A percentile compares a stretch with the other conserved stretches of the same genome.
These are phyloP conservation scores for Beauveria medogensis DNA, from an alignment of 2,329 filamentous ascomycete genomes.

Conservation along the genomic window DNA sequence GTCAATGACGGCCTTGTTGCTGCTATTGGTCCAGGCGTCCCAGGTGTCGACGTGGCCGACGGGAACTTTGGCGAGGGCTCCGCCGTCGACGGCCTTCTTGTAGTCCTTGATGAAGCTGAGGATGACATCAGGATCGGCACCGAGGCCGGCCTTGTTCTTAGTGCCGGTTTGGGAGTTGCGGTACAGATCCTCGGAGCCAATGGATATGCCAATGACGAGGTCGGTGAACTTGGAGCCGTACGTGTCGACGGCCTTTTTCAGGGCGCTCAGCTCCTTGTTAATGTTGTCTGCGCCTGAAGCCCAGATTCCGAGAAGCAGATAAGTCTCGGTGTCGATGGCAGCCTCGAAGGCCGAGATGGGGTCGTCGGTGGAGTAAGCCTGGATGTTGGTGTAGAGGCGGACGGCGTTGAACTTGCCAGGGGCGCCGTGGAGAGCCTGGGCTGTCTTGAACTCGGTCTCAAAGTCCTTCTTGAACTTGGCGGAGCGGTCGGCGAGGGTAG, in stretches of 20 bases:
- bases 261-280: conserved; percentile 51
- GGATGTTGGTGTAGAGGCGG: conserved; percentile 61
- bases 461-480: conserved; percentile 47
- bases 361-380: conserved; percentile 59
- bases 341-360: conserved; percentile 76
- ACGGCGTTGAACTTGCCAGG: conserved; percentile 50
- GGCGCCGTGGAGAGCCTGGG: conserved; percentile 32
- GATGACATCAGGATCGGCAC: conserved; percentile 50
- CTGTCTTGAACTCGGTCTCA: conserved; percentile 33
- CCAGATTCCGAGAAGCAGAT: conserved; percentile 60
- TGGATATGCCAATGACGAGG: conserved; percentile 56
- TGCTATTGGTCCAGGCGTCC: conserved; percentile 52
- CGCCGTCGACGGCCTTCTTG: conserved; percentile 45
- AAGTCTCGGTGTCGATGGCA: conserved; percentile 51
- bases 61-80: conserved; percentile 36
- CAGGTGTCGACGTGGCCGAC: conserved; percentile 64
- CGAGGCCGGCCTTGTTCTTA: conserved; percentile 51
- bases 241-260: conserved; percentile 46
- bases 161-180: conserved; percentile 52
- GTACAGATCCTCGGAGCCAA: conserved; percentile 63
- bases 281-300: conserved; percentile 46
- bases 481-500: conserved; percentile 36
- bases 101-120: conserved; percentile 60
- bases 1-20: conserved; percentile 52
- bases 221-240: conserved; percentile 44